Percentiles rank a stretch among this genome's conserved stretches.
Conservation (phyloP, 768 basidiomycete genomes). For the Coprinellus micaceus region DNA sequence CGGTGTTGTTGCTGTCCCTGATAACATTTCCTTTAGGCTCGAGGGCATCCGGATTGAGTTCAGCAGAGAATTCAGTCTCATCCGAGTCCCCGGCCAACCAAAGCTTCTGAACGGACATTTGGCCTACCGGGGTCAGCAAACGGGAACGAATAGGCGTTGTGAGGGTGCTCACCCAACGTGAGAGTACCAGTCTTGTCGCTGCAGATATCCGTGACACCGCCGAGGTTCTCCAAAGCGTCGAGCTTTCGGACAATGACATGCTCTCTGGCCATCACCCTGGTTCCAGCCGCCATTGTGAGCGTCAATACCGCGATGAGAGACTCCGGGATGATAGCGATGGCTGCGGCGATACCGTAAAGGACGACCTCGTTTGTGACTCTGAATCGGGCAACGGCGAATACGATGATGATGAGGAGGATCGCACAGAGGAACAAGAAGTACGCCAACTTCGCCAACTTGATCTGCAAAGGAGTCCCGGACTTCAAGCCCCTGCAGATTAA, state of each 20-base stretch:
- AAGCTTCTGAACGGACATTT: slow-evolving; percentile 39
- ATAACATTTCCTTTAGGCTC: slow-evolving; percentile 29
- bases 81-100: slow-evolving; percentile 31
- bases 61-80: slow-evolving; percentile 28
- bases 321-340: slow-evolving; percentile 39
- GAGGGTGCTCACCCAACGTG: slow-evolving; percentile 30
- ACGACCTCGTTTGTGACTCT: slow-evolving; percentile 31
- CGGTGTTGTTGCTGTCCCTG: slow-evolving; percentile 18
- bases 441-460: slow-evolving; percentile 34
- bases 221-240: slow-evolving; percentile 60
- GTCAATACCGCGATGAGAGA: slow-evolving; percentile 47
- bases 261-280: slow-evolving; percentile 50
- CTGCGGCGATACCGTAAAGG: slow-evolving; percentile 35
- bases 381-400: slow-evolving; percentile 34
- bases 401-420: slow-evolving; percentile 33
- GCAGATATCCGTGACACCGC: slow-evolving; percentile 52
- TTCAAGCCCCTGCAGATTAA: slow-evolving; percentile 25
- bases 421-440: slow-evolving; percentile 34
- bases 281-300: slow-evolving; percentile 57
- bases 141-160: background rate
- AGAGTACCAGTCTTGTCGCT: slow-evolving; percentile 68
- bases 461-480: slow-evolving; percentile 35
- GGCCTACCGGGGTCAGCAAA: slow-evolving; percentile 21
- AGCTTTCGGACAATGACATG: slow-evolving; percentile 62
- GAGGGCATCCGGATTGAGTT: slow-evolving; percentile 28